These are phyloP conservation scores for Scytalidium lignicola DNA, from an alignment of 2,329 filamentous ascomycete species.

Conservation along the genomic window DNA sequence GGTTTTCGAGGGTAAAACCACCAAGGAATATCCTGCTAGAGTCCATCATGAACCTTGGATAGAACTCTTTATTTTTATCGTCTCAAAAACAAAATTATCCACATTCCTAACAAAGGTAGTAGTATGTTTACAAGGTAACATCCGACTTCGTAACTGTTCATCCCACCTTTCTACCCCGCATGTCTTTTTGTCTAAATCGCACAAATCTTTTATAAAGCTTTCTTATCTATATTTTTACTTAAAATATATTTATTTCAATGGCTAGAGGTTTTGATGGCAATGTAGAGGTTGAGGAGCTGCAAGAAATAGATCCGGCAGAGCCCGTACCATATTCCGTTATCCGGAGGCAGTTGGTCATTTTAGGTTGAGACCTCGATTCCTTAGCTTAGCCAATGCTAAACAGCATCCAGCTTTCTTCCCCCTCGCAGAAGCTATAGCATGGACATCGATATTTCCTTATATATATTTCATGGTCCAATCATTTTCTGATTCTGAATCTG, in stretches of 20 bases:
- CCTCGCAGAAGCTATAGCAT: constrained; percentile 77
- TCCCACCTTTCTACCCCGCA: not conserved
- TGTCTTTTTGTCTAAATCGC: not conserved
- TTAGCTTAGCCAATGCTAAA: not conserved
- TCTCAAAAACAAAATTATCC: too few species aligned
- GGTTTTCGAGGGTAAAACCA: too few species aligned
- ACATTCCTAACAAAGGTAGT: too few species aligned
- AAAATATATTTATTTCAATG: not conserved
- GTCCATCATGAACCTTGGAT: too few species aligned
- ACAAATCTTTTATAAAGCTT: not conserved
- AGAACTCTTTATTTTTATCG: too few species aligned
- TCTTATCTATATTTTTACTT: not conserved
- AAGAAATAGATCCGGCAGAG: not conserved
- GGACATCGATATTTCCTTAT: constrained; percentile 97
- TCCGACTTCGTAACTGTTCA: not conserved
- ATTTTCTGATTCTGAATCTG: constrained; percentile 69
- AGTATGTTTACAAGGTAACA: too few species aligned
- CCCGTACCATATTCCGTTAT: not conserved
- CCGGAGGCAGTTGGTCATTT: not conserved
- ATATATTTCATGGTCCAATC: constrained; percentile 93
- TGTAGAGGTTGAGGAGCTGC: not conserved
- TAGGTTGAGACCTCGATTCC: not conserved
- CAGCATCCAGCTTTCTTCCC: constrained; percentile 2
- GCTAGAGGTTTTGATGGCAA: not conserved
- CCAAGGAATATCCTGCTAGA: too few species aligned